Base-by-base conservation (phyloP, 495 filamentous ascomycete species). In the Aspergillus cavernicola region DNA sequence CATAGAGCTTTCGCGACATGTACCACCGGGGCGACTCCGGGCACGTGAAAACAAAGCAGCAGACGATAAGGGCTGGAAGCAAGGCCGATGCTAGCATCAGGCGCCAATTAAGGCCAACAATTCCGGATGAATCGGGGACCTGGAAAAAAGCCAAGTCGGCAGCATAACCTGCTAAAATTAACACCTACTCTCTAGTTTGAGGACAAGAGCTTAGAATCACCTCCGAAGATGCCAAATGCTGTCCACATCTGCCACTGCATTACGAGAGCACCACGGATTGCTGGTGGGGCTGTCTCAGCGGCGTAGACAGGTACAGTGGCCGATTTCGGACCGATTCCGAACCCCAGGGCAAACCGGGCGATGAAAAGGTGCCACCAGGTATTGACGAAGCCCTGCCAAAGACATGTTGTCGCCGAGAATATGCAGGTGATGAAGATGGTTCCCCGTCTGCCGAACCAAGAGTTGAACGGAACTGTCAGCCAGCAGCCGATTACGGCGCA, bases 191-290 rank as follows among this genome's bases (percentile, higher is more conserved):
- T 9, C 16, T 19, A 8, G 12, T 36, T 3, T 4, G 4, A 31
- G 16, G 13, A 6, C 6, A 29, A 33, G n/a, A n/a, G n/a, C n/a
- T n/a, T 33, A 3, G 22, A 11, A 31, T 13, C 31, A 47, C 44
- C 89, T 13, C 90, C 51, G 80, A 91, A 86, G 61, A 91, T 89
- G 2, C 88, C 89, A 55, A 90, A 90, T 2, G 89, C 89, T 1
- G 87, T 91, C 85, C 85, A 91, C 81, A 90, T 84, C 66, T 92
- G 89, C 89, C 89, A 92, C 63, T 87, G 82, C 84, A 87, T 87
- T 6, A 87, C 83, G 32, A 88, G 59, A 12, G 88, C 89, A 26
- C 89, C 89, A 33, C 89, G 81, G 40, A 92, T 87, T 20, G 72
- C 70, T 0, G 88, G 78, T 0, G 90, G 88, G 0, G 84, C 77